A percentile compares a stretch with the other conserved stretches of the same genome.
These are phyloP conservation scores for Apiospora rasikravindrae DNA, from an alignment of 2,329 filamentous ascomycete species.

Conservation along the genomic window DNA sequence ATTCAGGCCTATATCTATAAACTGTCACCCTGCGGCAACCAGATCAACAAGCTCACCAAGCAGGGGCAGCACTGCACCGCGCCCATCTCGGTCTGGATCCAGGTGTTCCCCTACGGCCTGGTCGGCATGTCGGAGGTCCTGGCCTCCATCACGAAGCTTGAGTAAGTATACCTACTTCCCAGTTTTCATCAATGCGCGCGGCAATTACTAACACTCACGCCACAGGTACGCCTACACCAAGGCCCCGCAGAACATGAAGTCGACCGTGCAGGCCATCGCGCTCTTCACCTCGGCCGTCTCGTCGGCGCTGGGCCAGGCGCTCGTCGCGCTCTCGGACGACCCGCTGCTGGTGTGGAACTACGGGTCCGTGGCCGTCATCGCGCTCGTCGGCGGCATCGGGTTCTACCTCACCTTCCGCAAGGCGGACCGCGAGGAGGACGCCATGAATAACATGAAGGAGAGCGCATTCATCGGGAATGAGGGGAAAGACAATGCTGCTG, in stretches of 20 bases:
- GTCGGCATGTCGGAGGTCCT: conserved; percentile 61
- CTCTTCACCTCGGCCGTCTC: conserved; percentile 64
- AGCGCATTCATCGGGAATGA: neutral
- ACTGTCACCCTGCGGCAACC: conserved; percentile 54
- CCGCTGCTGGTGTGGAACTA: conserved; percentile 65
- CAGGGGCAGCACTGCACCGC: conserved; percentile 44
- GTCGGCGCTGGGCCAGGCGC: conserved; percentile 52
- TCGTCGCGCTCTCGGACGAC: conserved; percentile 48
- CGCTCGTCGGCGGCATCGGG: conserved; percentile 63
- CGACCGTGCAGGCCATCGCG: conserved; percentile 60
- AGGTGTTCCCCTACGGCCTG: conserved; percentile 55
- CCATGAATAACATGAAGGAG: conserved; percentile 56
- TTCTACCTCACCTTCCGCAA: conserved; percentile 73
- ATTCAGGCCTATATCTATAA: conserved; percentile 65
- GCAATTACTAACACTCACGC: conserved; percentile 44
- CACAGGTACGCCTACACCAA: conserved; percentile 72
- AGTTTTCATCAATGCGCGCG: no score
- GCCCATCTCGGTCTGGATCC: conserved; percentile 57
- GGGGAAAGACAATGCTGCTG: neutral
- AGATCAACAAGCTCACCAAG: conserved; percentile 43
- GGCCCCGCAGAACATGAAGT: conserved; percentile 68
- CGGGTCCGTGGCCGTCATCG: conserved; percentile 63
- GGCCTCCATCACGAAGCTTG: conserved; percentile 64
- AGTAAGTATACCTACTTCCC: no score
- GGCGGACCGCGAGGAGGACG: conserved; percentile 71